phyloP scores from a whole-genome alignment of 495 filamentous ascomycete species.

The Penicillium malachiteum region DNA sequence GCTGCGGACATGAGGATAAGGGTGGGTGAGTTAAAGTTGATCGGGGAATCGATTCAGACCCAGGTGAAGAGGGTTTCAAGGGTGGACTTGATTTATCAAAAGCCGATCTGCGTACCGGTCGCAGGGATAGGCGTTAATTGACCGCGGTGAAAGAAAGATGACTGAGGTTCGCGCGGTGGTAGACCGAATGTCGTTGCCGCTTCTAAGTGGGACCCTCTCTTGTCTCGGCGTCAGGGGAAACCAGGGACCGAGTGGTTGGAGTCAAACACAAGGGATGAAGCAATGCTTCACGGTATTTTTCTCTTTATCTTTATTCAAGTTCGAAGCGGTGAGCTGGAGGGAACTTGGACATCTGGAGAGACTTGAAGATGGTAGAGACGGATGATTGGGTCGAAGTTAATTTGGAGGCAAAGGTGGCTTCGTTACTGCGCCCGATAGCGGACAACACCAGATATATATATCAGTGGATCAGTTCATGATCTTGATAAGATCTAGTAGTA shows the following conservation, averaged over 20 bases:
- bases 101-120: conserved; percentile 31
- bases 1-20: conserved; percentile 59
- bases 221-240: conserved; percentile 33
- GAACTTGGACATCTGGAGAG: neutral
- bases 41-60: conserved; percentile 3
- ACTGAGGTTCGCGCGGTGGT: conserved; percentile 20
- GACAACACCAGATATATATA: conserved; percentile 1
- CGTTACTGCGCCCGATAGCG: conserved; percentile 8
- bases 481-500: neutral
- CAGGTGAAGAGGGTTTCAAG: conserved; percentile 9
- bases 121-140: conserved; percentile 23
- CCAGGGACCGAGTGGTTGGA: conserved; percentile 25
- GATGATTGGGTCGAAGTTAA: conserved; percentile 21
- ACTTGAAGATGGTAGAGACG: conserved; percentile 5
- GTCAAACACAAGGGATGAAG: neutral
- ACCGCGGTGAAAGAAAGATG: conserved; percentile 16
- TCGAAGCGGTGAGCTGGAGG: neutral
- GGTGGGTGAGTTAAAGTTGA: conserved; percentile 17
- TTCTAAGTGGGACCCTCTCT: conserved; percentile 29
- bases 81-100: conserved; percentile 5
- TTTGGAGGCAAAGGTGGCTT: conserved; percentile 21
- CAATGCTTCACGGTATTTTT: neutral
- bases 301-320: neutral
- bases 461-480: neutral
- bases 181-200: conserved; percentile 28